Percentiles rank a stretch among this genome's conserved stretches.
These are phyloP conservation scores for Carpinus viminea DNA, from an alignment of 306 rosid genomes.

Conservation along the genomic window DNA sequence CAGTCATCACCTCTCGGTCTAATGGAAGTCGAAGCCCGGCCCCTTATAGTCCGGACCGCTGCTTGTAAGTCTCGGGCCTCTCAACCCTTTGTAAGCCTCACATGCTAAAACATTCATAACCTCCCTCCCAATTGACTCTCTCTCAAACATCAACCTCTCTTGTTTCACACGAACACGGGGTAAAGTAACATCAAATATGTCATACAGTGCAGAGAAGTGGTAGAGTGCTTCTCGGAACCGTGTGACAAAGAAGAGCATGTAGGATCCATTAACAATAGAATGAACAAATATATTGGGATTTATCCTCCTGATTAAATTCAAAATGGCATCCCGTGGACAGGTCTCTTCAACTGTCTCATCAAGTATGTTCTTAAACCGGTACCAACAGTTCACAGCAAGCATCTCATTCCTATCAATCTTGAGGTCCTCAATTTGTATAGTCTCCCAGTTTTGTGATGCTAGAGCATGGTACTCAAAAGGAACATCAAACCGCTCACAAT, in stretches of 20 bases:
- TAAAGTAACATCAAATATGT: slow-evolving; percentile 45
- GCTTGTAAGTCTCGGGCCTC: slow-evolving; percentile 74
- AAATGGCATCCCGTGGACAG: slow-evolving; percentile 62
- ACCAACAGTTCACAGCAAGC: slow-evolving; percentile 49
- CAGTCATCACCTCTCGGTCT: slow-evolving; percentile 30
- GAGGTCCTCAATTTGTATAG: slow-evolving; percentile 59
- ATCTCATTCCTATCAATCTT: slow-evolving; percentile 43
- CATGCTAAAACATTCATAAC: slow-evolving; percentile 58
- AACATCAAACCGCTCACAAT: slow-evolving; percentile 67
- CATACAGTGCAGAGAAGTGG: slow-evolving; percentile 55
- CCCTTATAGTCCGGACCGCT: slow-evolving; percentile 47
- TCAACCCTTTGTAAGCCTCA: slow-evolving; percentile 56
- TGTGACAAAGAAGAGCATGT: slow-evolving; percentile 65
- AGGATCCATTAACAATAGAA: slow-evolving; percentile 47
- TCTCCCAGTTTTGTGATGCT: slow-evolving; percentile 67
- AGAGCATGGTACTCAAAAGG: slow-evolving; percentile 69
- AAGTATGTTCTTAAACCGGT: slow-evolving; percentile 51
- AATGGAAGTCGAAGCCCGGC: slow-evolving; percentile 50
- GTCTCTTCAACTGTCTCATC: slow-evolving; percentile 66
- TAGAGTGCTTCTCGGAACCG: slow-evolving; percentile 59
- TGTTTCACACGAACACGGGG: slow-evolving; percentile 30
- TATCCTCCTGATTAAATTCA: slow-evolving; percentile 60
- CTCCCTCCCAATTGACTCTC: slow-evolving; percentile 45
- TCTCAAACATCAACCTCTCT: slow-evolving; percentile 56
- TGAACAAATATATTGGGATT: slow-evolving; percentile 65